Evolutionary conservation across 2,329 filamentous ascomycete genomes (phyloP).

Genomic region (Scortechinia acanthostroma): DNA sequence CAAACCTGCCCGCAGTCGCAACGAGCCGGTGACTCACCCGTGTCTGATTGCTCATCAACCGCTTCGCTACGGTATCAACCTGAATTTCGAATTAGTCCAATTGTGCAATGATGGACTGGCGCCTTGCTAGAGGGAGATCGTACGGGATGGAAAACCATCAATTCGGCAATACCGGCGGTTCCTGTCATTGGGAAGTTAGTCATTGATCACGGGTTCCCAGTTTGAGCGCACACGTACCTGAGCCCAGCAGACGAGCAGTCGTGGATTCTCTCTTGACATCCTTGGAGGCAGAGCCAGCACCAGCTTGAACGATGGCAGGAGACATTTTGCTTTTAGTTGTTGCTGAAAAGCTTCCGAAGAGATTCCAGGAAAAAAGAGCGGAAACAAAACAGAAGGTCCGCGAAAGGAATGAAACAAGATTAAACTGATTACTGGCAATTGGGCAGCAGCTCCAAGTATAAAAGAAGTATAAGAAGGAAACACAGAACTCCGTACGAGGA

Average conservation of each 20-base stretch:
- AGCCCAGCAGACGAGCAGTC: constrained; percentile 79
- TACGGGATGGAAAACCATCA: constrained; percentile 88
- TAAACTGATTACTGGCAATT: too few species aligned
- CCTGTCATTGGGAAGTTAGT: constrained; percentile 39
- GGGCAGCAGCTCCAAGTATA: too few species aligned
- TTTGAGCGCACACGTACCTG: constrained; percentile 48
- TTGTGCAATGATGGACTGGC: constrained; percentile 3
- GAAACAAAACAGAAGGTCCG: not conserved
- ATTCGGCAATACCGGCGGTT: constrained; percentile 84
- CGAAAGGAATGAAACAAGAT: not conserved
- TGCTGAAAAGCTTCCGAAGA: not conserved
- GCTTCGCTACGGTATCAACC: constrained; percentile 98
- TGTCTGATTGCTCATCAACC: constrained; percentile 95
- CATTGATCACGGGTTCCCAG: not conserved
- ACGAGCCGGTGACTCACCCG: constrained; percentile 38
- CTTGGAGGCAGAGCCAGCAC: constrained; percentile 34
- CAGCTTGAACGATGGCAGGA: constrained; percentile 34
- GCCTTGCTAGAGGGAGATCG: constrained; percentile 18
- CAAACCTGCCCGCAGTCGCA: constrained; percentile 3
- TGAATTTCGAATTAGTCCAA: constrained; percentile 22
- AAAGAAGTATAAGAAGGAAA: too few species aligned
- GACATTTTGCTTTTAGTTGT: constrained; percentile 40
- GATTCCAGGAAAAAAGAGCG: not conserved
- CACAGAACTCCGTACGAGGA: too few species aligned
- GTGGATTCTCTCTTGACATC: constrained; percentile 81